Evolutionary conservation across 164 flowering plant species (phyloP).

Genomic region (Sextonia rubra): DNA sequence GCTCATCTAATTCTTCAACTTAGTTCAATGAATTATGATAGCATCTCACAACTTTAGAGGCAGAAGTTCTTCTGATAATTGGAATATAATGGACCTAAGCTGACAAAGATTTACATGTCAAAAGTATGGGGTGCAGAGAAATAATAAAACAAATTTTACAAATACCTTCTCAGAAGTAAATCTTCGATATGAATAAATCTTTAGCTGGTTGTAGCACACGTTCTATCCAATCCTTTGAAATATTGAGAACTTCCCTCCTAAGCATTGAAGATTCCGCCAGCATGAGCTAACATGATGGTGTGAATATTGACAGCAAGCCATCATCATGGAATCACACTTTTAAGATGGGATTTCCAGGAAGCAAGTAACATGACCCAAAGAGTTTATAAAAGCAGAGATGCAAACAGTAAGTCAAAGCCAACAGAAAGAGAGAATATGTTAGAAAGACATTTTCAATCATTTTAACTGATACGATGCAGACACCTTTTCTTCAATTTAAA

Average conservation of each 20-base stretch:
- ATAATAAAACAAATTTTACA: no score
- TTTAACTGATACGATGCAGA: no score
- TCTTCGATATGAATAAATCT: slow-evolving; percentile 10
- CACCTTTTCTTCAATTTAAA: no score
- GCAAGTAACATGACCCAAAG: not conserved
- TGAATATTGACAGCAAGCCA: slow-evolving; percentile 29
- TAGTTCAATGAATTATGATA: not conserved
- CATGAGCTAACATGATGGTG: slow-evolving; percentile 15
- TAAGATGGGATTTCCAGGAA: not conserved
- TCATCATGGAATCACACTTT: slow-evolving; percentile 16
- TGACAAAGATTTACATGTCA: not conserved
- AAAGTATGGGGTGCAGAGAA: not conserved
- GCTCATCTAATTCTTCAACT: not conserved
- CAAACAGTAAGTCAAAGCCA: not conserved
- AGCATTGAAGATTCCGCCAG: slow-evolving; percentile 26
- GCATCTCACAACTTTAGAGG: not conserved
- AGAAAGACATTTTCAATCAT: no score
- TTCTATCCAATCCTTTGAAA: slow-evolving; percentile 13
- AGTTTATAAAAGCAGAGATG: not conserved
- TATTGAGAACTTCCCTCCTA: slow-evolving; percentile 15
- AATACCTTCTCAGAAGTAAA: slow-evolving; percentile 27
- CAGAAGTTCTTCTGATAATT: no score
- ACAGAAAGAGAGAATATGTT: not conserved
- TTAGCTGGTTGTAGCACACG: slow-evolving; percentile 1
- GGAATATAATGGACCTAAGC: not conserved